Conservation (phyloP, 495 filamentous ascomycete genomes). For the Trypethelium eluteriae region DNA sequence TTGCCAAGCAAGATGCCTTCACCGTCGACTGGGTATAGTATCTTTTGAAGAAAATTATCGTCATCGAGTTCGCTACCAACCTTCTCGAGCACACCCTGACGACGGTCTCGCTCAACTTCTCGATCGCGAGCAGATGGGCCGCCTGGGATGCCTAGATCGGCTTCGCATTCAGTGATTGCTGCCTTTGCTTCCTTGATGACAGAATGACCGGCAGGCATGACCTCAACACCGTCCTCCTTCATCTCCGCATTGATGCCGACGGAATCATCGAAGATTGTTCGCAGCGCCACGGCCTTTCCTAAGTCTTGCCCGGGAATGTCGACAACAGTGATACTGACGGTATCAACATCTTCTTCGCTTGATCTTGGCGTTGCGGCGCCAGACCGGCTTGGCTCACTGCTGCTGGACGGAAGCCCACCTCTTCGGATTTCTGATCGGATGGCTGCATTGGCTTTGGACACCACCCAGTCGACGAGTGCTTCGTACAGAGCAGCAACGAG, state of each 20-base stretch:
- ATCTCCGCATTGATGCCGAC: slow-evolving; percentile 94
- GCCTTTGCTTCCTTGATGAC: slow-evolving; percentile 77
- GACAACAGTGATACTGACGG: slow-evolving; percentile 78
- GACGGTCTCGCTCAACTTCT: slow-evolving; percentile 69
- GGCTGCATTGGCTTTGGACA: slow-evolving; percentile 80
- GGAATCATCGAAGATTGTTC: slow-evolving; percentile 82
- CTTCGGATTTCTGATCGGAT: slow-evolving; percentile 65
- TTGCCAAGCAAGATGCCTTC: slow-evolving; percentile 68
- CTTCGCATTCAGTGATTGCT: slow-evolving; percentile 68
- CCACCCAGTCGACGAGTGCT: slow-evolving; percentile 89
- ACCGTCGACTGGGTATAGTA: slow-evolving; percentile 73
- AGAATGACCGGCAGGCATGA: slow-evolving; percentile 61
- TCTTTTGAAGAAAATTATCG: slow-evolving; percentile 70
- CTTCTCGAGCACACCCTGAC: slow-evolving; percentile 78
- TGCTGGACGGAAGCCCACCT: slow-evolving; percentile 52
- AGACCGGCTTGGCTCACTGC: slow-evolving; percentile 39
- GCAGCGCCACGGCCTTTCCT: slow-evolving; percentile 76
- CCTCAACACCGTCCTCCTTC: slow-evolving; percentile 82
- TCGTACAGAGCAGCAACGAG: slow-evolving; percentile 86
- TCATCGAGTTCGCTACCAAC: slow-evolving; percentile 70
- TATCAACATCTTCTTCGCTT: slow-evolving; percentile 65
- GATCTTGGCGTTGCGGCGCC: slow-evolving; percentile 53
- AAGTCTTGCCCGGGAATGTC: slow-evolving; percentile 75
- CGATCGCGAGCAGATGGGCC: slow-evolving; percentile 59
- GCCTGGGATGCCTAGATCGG: slow-evolving; percentile 69